phyloP scores from a whole-genome alignment of 1,284 basidiomycete genomes.

The Abortiporus biennis region DNA sequence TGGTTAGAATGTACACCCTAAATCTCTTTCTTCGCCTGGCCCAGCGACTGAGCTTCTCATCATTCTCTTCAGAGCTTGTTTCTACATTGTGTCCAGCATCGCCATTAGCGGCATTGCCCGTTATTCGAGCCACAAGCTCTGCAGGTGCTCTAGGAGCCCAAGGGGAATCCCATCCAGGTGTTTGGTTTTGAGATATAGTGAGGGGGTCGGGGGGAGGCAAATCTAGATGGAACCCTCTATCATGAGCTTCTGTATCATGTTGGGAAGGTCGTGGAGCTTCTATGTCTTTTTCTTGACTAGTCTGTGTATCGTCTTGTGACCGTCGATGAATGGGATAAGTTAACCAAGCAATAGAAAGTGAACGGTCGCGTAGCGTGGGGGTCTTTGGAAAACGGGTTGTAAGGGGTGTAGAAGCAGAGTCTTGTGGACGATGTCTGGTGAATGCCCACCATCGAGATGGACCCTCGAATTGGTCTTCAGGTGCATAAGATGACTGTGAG shows the following conservation, averaged over 20 bases:
- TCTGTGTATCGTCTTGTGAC: slow-evolving; percentile 20
- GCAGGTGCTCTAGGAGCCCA: slow-evolving; percentile 45
- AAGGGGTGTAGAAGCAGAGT: slow-evolving; percentile 13
- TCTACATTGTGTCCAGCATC: slow-evolving; percentile 18
- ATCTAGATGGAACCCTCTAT: slow-evolving; percentile 27
- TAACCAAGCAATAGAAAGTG: slow-evolving; percentile 26
- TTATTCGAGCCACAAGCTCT: slow-evolving; percentile 8
- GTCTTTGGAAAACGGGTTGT: slow-evolving; percentile 11
- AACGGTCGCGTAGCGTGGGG: slow-evolving; percentile 15
- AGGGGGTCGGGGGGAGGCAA: slow-evolving; percentile 34
- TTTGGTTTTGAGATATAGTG: slow-evolving; percentile 47
- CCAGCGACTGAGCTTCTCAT: slow-evolving; percentile 34
- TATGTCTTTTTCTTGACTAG: slow-evolving; percentile 13
- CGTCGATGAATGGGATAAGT: slow-evolving; percentile 20
- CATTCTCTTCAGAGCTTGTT: slow-evolving; percentile 27
- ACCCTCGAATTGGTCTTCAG: slow-evolving; percentile 25
- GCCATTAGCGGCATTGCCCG: slow-evolving; percentile 9
- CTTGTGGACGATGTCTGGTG: slow-evolving; percentile 23
- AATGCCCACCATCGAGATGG: slow-evolving; percentile 70
- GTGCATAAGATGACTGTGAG: slow-evolving; percentile 44
- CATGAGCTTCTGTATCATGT: slow-evolving; percentile 13
- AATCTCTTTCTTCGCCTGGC: slow-evolving; percentile 45
- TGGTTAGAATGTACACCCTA: slow-evolving; percentile 61
- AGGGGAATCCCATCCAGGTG: slow-evolving; percentile 64
- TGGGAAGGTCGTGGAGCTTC: slow-evolving; percentile 4